Percentiles rank a stretch among this genome's conserved stretches.
Evolutionary conservation across 2,329 filamentous ascomycete genomes (phyloP).

Genomic region (Xylaria sp.): DNA sequence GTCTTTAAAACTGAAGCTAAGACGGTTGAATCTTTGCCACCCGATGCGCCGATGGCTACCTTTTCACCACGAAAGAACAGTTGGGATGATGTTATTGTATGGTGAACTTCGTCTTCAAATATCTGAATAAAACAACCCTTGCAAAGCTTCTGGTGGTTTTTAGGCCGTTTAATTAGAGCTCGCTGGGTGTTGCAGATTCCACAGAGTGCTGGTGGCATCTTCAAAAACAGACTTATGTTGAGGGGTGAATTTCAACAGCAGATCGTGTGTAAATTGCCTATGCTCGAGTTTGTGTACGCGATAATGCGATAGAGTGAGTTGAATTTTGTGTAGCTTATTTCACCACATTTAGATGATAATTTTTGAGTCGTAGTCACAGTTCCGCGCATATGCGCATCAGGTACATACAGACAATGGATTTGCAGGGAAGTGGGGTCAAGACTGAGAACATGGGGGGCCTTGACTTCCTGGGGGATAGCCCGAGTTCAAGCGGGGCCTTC

Average conservation of each 20-base stretch:
- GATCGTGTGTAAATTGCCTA: background rate
- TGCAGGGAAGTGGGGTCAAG: constrained; percentile 17
- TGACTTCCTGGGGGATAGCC: constrained; percentile 14
- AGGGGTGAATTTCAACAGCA: background rate
- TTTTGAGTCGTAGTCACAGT: background rate
- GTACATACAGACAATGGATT: background rate
- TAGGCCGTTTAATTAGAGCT: constrained; percentile 91
- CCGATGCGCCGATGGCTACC: constrained; percentile 94
- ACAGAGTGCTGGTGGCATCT: constrained; percentile 83
- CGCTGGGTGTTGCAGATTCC: constrained; percentile 79
- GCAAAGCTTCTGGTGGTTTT: constrained; percentile 95
- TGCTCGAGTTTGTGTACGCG: background rate
- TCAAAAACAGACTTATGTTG: background rate
- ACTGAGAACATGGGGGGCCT: constrained; percentile 38
- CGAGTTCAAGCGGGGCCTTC: constrained; percentile 3
- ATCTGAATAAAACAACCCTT: constrained; percentile 85
- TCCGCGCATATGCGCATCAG: too few relatives aligned
- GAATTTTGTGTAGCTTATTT: background rate
- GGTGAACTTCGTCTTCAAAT: constrained; percentile 94
- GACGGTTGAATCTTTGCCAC: constrained; percentile 97
- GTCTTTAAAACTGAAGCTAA: constrained; percentile 95
- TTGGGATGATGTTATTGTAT: constrained; percentile 84
- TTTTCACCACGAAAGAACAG: constrained; percentile 87
- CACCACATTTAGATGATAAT: background rate
- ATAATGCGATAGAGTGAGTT: background rate